These are phyloP conservation scores for Achlya hypogyna DNA, from an alignment of 352 stramenopile species.

Conservation along the genomic window DNA sequence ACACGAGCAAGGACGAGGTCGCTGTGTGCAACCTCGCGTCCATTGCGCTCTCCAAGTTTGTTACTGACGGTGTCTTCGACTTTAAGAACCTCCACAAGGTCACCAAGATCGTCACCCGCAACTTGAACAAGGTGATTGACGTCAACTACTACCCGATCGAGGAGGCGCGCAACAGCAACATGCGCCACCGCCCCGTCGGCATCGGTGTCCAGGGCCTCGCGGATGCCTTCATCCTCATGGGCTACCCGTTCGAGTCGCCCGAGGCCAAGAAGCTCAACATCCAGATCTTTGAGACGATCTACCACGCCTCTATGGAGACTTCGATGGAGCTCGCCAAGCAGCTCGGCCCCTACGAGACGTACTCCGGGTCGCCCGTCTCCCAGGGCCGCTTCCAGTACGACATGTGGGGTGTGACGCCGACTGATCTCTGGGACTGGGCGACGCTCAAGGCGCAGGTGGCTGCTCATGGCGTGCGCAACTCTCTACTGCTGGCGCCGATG, in stretches of 20 bases:
- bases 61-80: slow-evolving; percentile 87
- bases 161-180: slow-evolving; percentile 89
- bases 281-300: slow-evolving; percentile 99
- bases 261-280: slow-evolving; percentile 92
- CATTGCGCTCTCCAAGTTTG: slow-evolving; percentile 95
- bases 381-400: slow-evolving; percentile 98
- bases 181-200: slow-evolving; percentile 96
- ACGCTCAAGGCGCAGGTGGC: slow-evolving; percentile 89
- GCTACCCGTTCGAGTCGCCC: slow-evolving; percentile 93
- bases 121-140: slow-evolving; percentile 99
- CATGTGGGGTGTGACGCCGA: slow-evolving; percentile 95
- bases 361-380: slow-evolving; percentile 92
- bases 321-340: slow-evolving; percentile 92
- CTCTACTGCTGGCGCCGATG: slow-evolving; percentile 98
- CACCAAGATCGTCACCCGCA: slow-evolving; percentile 94
- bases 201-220: slow-evolving; percentile 98
- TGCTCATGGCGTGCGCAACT: slow-evolving; percentile 96
- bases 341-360: slow-evolving; percentile 95
- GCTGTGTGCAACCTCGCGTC: slow-evolving; percentile 99
- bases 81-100: slow-evolving; percentile 94
- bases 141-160: slow-evolving; percentile 98
- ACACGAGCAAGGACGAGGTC: slow-evolving; percentile 95
- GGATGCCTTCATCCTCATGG: slow-evolving; percentile 96
- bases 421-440: slow-evolving; percentile 93
- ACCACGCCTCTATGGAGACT: slow-evolving; percentile 94